Base-by-base conservation (phyloP, 352 stramenopile species). In the Phytopythium chamaehyphon region DNA sequence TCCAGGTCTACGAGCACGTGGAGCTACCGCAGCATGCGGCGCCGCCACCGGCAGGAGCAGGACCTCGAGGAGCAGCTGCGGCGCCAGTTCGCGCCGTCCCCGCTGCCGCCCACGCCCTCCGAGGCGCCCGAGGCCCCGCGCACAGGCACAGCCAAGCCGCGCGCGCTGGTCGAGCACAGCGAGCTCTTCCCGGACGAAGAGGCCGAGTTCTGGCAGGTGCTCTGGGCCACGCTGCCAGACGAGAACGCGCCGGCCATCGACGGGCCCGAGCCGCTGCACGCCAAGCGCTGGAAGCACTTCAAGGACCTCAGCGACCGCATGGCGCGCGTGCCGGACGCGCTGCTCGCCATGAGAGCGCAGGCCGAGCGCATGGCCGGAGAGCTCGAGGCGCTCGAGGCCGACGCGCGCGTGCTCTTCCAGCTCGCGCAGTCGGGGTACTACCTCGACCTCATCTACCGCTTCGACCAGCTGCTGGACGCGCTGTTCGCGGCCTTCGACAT, bases 381-480 rank as follows among this genome's bases (percentile, higher is more conserved):
- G 16, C 40, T 46, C 3, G 21, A 11, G 7, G 19, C 19, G 7
- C 26, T 46, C 40, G 40, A 46, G 40, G 40, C 40, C 40, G 40
- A 46, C 3, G 19, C 19, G 40, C 40, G 40, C 40, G 40, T 31
- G 2, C 9, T 46, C 8, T 46, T 46, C 40, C 40, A 46, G 40
- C 40, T 46, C 19, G 40, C 40, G 40, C 40, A 46, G 40, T 46
- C 40, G 4, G 40, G 40, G 40, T 46, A 46, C 40, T 46, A 46
- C 10, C 19, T 46, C 19, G 40, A 46, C 40, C 19, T 46, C 19
- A 46, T 46, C 40, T 46, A 46, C 40, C 40, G 40, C 40, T 46
- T 46, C 19, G 40, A 46, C 21, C 40, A 46, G 40, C 40, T 46
- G 9, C 40, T 46, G 40, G 40, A 46, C 40, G 40, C 40, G n/a